A percentile compares a stretch with the other conserved stretches of the same genome.
These are phyloP conservation scores for Podospora anserina DNA, from an alignment of 495 filamentous ascomycete genomes.

Conservation along the genomic window DNA sequence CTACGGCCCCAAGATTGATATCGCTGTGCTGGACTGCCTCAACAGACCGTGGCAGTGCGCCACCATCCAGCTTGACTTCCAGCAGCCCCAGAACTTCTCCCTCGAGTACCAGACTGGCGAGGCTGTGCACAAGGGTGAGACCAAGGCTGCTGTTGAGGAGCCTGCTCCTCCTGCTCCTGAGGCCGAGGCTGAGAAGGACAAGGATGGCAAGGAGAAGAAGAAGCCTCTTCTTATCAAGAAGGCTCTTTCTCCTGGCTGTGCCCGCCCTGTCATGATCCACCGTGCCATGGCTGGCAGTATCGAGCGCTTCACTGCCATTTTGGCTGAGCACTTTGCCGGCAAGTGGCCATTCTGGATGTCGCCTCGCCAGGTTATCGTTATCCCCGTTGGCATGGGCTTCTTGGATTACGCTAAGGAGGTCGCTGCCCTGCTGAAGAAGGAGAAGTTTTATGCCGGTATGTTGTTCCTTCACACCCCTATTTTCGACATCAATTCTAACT, in stretches of 20 bases:
- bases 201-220: constrained; percentile 34
- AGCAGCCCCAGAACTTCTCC: constrained; percentile 66
- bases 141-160: constrained; percentile 30
- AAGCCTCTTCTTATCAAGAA: constrained; percentile 43
- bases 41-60: constrained; percentile 70
- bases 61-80: constrained; percentile 96
- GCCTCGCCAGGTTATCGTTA: constrained; percentile 85
- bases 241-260: constrained; percentile 63
- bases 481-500: background rate
- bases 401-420: constrained; percentile 88
- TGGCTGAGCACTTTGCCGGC: constrained; percentile 91
- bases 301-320: constrained; percentile 90
- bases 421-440: constrained; percentile 54
- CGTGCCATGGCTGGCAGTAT: constrained; percentile 91
- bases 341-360: constrained; percentile 99
- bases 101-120: constrained; percentile 56
- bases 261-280: constrained; percentile 95
- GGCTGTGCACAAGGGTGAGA: constrained; percentile 36
- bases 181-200: constrained; percentile 32
- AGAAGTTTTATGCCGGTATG: constrained; percentile 51
- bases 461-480: background rate
- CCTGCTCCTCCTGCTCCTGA: constrained; percentile 35
- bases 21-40: constrained; percentile 48
- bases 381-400: constrained; percentile 82
- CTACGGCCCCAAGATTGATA: constrained; percentile 93